Percentiles rank a stretch among this genome's conserved stretches.
phyloP scores from a whole-genome alignment of 2,329 filamentous ascomycete species.

The Cucurbitaria berberidis region DNA sequence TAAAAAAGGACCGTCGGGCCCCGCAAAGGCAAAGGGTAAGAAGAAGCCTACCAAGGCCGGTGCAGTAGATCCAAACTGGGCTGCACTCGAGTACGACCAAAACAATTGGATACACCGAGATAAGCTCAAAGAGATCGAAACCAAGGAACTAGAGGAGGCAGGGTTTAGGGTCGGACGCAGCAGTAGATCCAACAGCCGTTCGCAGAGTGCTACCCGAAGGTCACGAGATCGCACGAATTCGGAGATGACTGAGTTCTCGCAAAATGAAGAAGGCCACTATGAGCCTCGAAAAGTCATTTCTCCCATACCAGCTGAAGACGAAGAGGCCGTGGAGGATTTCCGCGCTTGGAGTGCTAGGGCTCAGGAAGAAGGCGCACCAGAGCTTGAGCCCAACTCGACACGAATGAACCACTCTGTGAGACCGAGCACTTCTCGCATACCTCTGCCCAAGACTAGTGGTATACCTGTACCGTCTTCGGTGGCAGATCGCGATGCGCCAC shows the following conservation, averaged over 20 bases:
- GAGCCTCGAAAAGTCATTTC: constrained; percentile 43
- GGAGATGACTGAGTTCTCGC: constrained; percentile 30
- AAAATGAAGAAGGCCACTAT: constrained; percentile 35
- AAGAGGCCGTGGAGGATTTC: constrained; percentile 41
- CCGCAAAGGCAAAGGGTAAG: constrained; percentile 30
- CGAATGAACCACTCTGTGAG: constrained; percentile 57
- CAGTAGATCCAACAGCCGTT: constrained; percentile 47
- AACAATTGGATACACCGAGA: constrained; percentile 87
- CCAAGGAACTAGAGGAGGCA: constrained; percentile 77
- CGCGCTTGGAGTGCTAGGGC: constrained; percentile 73
- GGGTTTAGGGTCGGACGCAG: constrained; percentile 66
- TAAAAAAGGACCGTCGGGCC: constrained; percentile 18
- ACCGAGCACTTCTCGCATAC: constrained; percentile 77
- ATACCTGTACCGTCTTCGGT: constrained; percentile 74
- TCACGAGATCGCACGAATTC: constrained; percentile 43
- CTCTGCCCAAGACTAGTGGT: constrained; percentile 80
- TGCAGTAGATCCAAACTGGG: constrained; percentile 26
- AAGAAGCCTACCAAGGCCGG: constrained; percentile 34
- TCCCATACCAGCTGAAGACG: constrained; percentile 52
- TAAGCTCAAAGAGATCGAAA: constrained; percentile 83
- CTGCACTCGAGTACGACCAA: constrained; percentile 55
- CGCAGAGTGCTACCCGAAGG: constrained; percentile 37
- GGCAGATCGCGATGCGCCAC: constrained; percentile 74
- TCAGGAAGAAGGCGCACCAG: constrained; percentile 75
- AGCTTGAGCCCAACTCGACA: constrained; percentile 54